Conservation (phyloP, 495 filamentous ascomycete genomes). For the Aspergillus nanangensis region DNA sequence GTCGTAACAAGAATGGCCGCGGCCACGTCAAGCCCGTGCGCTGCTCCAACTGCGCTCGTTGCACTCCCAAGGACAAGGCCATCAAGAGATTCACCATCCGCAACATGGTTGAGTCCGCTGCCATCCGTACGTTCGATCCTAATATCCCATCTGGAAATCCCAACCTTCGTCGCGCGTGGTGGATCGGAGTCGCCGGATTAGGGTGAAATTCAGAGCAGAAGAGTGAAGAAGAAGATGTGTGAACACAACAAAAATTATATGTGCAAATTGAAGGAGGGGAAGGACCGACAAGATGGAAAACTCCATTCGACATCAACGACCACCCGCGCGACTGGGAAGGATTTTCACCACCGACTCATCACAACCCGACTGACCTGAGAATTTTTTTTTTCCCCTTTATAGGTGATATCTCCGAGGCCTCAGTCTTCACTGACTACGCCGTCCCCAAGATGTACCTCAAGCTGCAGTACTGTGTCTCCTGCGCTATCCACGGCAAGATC, state of each 20-base stretch:
- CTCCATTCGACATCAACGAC: slow-evolving; percentile 8
- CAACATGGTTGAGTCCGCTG: slow-evolving; percentile 99
- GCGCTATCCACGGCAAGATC: slow-evolving; percentile 99
- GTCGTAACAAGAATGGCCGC: slow-evolving; percentile 99
- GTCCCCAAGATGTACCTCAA: slow-evolving; percentile 99
- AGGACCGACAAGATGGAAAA: too few species aligned
- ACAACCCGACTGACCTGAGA: slow-evolving; percentile 9
- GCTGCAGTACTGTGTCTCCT: slow-evolving; percentile 99
- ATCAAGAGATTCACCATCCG: slow-evolving; percentile 99
- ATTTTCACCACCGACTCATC: neutral
- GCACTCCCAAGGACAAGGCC: slow-evolving; percentile 99
- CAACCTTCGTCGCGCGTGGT: slow-evolving; percentile 12
- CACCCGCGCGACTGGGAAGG: neutral
- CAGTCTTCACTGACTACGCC: slow-evolving; percentile 97
- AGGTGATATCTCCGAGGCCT: slow-evolving; percentile 99
- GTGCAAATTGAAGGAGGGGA: too few species aligned
- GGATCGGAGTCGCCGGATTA: slow-evolving; percentile 10
- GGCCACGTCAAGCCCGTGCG: slow-evolving; percentile 99
- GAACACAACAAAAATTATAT: neutral
- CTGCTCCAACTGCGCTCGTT: slow-evolving; percentile 99
- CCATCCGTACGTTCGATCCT: slow-evolving; percentile 80
- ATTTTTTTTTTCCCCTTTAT: slow-evolving; percentile 12
- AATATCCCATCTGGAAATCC: slow-evolving; percentile 8
- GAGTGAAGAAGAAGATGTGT: neutral
- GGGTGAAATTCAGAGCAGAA: neutral